These are phyloP conservation scores for Spathaspora gorwiae DNA, from an alignment of 805 yeast genomes.

Conservation along the genomic window DNA sequence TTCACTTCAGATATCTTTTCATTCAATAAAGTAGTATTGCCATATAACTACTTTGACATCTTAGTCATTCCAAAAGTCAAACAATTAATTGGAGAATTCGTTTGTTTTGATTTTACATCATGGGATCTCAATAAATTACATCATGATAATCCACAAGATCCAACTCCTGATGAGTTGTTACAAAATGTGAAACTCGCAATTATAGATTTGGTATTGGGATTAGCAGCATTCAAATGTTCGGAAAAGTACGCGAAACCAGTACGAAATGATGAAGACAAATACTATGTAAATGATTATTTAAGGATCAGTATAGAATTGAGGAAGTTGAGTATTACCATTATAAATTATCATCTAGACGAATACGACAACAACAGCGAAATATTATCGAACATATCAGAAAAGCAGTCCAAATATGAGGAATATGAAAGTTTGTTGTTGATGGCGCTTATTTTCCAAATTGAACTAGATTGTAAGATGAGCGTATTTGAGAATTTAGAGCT, in stretches of 20 bases:
- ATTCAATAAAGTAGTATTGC: constrained; percentile 21
- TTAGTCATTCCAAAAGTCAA: constrained; percentile 27
- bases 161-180: constrained; percentile 6
- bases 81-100: constrained; percentile 25
- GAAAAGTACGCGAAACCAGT: constrained; percentile 3
- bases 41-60: constrained; percentile 23
- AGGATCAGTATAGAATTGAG: constrained; percentile 30
- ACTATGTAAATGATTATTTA: constrained; percentile 19
- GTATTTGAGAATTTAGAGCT: constrained; percentile 41
- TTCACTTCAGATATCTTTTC: constrained; percentile 19
- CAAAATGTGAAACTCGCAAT: constrained; percentile 20
- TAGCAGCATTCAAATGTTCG: constrained; percentile 17
- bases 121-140: constrained; percentile 7
- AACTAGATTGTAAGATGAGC: constrained; percentile 33
- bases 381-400: background rate
- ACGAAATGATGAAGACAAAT: constrained; percentile 12
- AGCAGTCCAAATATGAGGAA: constrained; percentile 12
- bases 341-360: constrained; percentile 39
- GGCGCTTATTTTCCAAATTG: constrained; percentile 33
- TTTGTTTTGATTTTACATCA: constrained; percentile 13
- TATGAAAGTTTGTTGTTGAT: constrained; percentile 32
- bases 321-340: constrained; percentile 30
- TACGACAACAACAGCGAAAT: constrained; percentile 24
- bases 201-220: constrained; percentile 20
- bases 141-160: constrained; percentile 2